These are phyloP conservation scores for Candida succiphila DNA, from an alignment of 805 yeast genomes.

Conservation along the genomic window DNA sequence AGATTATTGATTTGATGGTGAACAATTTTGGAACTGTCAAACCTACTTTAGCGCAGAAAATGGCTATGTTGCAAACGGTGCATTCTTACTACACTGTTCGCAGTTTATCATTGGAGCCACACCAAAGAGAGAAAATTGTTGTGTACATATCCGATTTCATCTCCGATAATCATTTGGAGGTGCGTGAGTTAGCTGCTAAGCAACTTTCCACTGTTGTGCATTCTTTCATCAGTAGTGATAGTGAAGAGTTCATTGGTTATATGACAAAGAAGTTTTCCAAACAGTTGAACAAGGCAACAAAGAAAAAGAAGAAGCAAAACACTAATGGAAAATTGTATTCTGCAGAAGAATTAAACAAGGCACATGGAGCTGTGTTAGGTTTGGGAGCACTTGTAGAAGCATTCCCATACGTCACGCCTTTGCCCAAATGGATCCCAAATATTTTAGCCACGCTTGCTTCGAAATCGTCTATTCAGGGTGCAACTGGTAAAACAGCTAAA, in stretches of 20 bases:
- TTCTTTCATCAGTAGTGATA: conserved; percentile 38
- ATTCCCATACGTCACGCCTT: conserved; percentile 84
- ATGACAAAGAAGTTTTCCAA: conserved; percentile 35
- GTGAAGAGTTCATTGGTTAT: conserved; percentile 29
- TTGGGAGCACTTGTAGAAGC: conserved; percentile 83
- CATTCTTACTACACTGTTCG: conserved; percentile 68
- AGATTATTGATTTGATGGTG: conserved; percentile 34
- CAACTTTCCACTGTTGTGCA: conserved; percentile 79
- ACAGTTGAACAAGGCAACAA: conserved; percentile 26
- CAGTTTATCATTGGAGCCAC: conserved; percentile 38
- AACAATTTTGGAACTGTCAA: conserved; percentile 23
- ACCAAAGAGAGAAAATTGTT: conserved; percentile 41
- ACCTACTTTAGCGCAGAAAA: conserved; percentile 51
- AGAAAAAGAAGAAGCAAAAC: conserved; percentile 12
- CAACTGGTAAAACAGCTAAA: conserved; percentile 78
- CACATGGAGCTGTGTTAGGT: conserved; percentile 86
- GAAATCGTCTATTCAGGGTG: conserved; percentile 63
- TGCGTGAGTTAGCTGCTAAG: conserved; percentile 61
- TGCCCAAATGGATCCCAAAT: conserved; percentile 82
- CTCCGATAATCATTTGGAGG: conserved; percentile 58
- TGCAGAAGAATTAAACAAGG: conserved; percentile 29
- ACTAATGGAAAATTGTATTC: conserved; percentile 24
- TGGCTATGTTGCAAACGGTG: conserved; percentile 56
- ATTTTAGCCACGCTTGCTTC: conserved; percentile 61
- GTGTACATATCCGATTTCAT: conserved; percentile 41